These are phyloP conservation scores for Paramyrothecium sp. DNA, from an alignment of 2,329 filamentous ascomycete genomes.

Conservation along the genomic window DNA sequence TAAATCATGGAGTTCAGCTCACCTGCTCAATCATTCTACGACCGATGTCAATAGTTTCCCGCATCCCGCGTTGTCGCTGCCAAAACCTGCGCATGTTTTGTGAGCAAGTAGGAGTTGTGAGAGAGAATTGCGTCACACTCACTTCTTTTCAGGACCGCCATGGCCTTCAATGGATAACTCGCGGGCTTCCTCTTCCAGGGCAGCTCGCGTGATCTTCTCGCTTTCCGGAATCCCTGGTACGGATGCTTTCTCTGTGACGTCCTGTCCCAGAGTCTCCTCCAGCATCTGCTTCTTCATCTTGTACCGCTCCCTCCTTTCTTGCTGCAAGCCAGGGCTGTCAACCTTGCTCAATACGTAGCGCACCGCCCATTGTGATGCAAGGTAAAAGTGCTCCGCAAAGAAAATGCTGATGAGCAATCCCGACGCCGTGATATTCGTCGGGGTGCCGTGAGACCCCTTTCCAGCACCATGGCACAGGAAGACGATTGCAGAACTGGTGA, in stretches of 20 bases:
- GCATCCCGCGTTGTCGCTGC: constrained; percentile 57
- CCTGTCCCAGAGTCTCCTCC: constrained; percentile 65
- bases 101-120: not conserved
- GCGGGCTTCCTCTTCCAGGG: constrained; percentile 63
- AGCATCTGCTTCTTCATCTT: constrained; percentile 77
- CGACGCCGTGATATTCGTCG: constrained; percentile 73
- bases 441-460: constrained; percentile 63
- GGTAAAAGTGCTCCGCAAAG: constrained; percentile 84
- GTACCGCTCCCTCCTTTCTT: constrained; percentile 80
- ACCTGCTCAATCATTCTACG: constrained; percentile 49
- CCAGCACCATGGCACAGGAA: constrained; percentile 79
- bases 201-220: constrained; percentile 63
- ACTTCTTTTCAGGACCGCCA: constrained; percentile 51
- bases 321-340: constrained; percentile 82
- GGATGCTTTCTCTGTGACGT: constrained; percentile 47
- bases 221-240: constrained; percentile 47
- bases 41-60: constrained; percentile 57
- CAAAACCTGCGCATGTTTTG: constrained; percentile 50
- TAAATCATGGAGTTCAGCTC: constrained; percentile 5
- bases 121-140: constrained; percentile 18
- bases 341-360: constrained; percentile 73
- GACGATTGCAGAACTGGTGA: constrained; percentile 84
- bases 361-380: constrained; percentile 73
- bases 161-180: constrained; percentile 47
- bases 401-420: constrained; percentile 79